Evolutionary conservation across 306 rosid species (phyloP).

Genomic region (Castanea sativa): DNA sequence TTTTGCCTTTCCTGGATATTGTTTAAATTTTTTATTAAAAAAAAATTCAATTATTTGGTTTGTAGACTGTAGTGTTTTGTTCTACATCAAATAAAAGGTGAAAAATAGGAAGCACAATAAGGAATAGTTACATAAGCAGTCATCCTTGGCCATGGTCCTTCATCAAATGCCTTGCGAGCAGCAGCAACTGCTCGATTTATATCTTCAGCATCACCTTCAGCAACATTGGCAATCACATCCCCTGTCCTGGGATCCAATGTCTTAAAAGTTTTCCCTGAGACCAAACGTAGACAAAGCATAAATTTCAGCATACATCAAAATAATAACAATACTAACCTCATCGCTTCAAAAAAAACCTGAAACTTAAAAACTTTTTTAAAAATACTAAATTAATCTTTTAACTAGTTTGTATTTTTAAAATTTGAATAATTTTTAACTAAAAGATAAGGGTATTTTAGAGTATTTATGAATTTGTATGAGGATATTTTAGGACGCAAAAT

Average conservation of each 20-base stretch:
- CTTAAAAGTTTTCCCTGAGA: slow-evolving; percentile 72
- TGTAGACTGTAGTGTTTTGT: not conserved
- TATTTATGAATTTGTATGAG: no score
- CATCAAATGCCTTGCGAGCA: slow-evolving; percentile 86
- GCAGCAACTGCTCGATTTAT: slow-evolving; percentile 85
- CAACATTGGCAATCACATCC: slow-evolving; percentile 74
- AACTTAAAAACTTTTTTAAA: no score
- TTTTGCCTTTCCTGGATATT: slow-evolving; percentile 63
- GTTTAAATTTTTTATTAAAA: not conserved
- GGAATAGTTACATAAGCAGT: slow-evolving; percentile 69
- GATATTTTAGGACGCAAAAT: no score
- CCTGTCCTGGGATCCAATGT: slow-evolving; percentile 88
- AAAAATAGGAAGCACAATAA: not conserved
- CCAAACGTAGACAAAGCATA: slow-evolving; percentile 1
- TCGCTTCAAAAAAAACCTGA: no score
- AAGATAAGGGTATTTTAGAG: no score
- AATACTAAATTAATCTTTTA: no score
- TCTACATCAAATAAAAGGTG: no score
- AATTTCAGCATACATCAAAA: not conserved
- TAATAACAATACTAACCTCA: not conserved
- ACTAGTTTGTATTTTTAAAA: no score
- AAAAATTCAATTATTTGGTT: not conserved
- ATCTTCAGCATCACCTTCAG: slow-evolving; percentile 86
- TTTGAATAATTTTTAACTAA: no score
- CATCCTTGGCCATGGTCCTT: slow-evolving; percentile 96